Evolutionary conservation across 2,329 filamentous ascomycete genomes (phyloP), one percentile per base, ranked within the genome.

Genomic region (Thermothelomyces thermophilus): DNA sequence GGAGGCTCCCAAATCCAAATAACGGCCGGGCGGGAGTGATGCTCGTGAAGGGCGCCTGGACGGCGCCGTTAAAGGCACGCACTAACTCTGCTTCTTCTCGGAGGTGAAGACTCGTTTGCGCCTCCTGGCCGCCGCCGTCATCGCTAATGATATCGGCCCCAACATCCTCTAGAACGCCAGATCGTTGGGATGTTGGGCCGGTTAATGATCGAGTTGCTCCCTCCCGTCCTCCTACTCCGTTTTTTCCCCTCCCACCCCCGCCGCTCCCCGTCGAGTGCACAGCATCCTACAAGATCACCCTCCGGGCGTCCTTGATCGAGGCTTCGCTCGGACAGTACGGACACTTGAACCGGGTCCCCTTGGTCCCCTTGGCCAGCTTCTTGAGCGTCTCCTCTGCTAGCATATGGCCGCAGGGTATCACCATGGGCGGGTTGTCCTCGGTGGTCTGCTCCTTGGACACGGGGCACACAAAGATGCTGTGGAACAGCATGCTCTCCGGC

Each of bases 391-490:
- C 90, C 56, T 83, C 79, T 16, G 90, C 90, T 52, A 98, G 84
- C 46, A 96, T 91, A 70, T 98, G 93, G 5, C 93, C 91, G 63
- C 93, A 98, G 0, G 88, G 87, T 63, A 98, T 83, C 80, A 96
- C 93, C 86, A 97, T 94, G 2, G 93, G 90, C 10, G 93, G 93
- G 66, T 98, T 98, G 20, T 77, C 71, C 62, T 95, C 90, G 0
- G 91, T 98, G 0, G 87, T 90, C 68, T 98, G 93, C 64, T 96
- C 93, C 67, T 97, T 97, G 61, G 86, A 90, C 5, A 98, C 93
- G 0, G 93, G 93, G 63, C 93, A 98, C 36, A 98, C 93, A 64
- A 98, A 98, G 63, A 98, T 96, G 49, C 87, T 87, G 67, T 98
- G 93, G 72, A 95, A 98, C 42, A 83, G 73, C 77, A 81, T 81